Base-by-base conservation (phyloP, 768 basidiomycete genomes). In the Pulveroboletus sp. region DNA sequence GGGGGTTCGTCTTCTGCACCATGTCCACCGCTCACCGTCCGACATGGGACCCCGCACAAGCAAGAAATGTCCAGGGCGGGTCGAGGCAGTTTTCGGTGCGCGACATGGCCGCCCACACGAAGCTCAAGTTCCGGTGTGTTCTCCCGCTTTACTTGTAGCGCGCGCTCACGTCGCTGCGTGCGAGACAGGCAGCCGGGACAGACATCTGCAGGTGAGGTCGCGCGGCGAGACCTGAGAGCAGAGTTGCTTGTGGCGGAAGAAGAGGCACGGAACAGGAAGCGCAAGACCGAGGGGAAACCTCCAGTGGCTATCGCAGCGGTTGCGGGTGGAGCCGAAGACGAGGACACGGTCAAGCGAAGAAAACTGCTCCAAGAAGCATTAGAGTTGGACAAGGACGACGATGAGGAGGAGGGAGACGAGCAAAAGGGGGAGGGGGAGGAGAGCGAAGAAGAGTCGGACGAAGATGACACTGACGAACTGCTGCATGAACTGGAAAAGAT, bases 401-500 rank as follows among this genome's bases (percentile, higher is more conserved):
- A 86, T 18, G 87, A 86, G 4, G 84, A 84, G 3, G 80, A 76
- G 2, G 74, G 73, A 0, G 72, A 73, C 21, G 71, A 69, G 36
- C 26, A 28, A n/a, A 71, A 73, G 46, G 62, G 62, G 13, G 65
- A 63, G 17, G 63, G 60, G 8, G 71, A 67, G 11, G 76, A 72
- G 11, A 80, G 78, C 43, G 81, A 83, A 32, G 79, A 79, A 8
- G 76, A 78, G 7, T 66, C 71, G 15, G 93, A 95, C 55, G 62
- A 63, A 21, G 62, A 64, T 26, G 62, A 95, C 47, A 92, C 93
- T 0, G 93, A 93, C 0, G 95, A 96, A 61, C 76, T 99, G 21
- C 75, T 99, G 54, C 84, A 93, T 24, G 96, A 99, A 67, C 77
- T 99, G n/a, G 95, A 96, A 70, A 97, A 95, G 74, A 97, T 98